Conservation (phyloP, 2,329 filamentous ascomycete genomes). For the Clonostachys chloroleuca region DNA sequence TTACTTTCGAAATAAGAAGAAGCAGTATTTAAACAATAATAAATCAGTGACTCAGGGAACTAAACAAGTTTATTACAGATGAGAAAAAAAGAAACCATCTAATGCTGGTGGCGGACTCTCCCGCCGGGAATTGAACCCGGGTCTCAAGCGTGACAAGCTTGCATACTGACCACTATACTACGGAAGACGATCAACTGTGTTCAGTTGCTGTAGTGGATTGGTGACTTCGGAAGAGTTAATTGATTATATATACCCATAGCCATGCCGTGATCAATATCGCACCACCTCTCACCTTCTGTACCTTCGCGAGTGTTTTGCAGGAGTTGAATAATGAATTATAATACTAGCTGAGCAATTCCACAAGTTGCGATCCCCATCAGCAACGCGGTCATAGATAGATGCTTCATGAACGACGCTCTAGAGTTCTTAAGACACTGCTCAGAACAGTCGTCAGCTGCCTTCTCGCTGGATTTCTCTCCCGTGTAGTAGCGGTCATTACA, state of each 20-base stretch:
- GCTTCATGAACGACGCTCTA: too few species aligned
- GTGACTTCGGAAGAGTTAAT: background rate
- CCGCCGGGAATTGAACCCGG: constrained; percentile 5
- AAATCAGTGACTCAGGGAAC: too few species aligned
- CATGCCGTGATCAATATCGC: too few species aligned
- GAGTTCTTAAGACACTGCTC: background rate
- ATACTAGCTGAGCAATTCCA: too few species aligned
- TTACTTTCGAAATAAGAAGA: too few species aligned
- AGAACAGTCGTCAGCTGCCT: background rate
- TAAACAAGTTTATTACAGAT: background rate
- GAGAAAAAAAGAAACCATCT: background rate
- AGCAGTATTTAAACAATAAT: too few species aligned
- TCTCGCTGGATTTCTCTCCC: background rate
- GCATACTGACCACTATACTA: constrained; percentile 6
- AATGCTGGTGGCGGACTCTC: background rate
- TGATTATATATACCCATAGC: too few species aligned
- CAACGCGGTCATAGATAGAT: too few species aligned
- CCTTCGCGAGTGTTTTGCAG: too few species aligned
- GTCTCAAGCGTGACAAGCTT: constrained; percentile 5
- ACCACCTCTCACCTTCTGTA: too few species aligned
- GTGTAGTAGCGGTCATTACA: background rate
- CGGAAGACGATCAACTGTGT: constrained; percentile 3
- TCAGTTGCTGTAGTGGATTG: constrained; percentile 1
- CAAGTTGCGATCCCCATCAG: too few species aligned
- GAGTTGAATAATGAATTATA: too few species aligned